These are phyloP conservation scores for Rhynchosporium secalis DNA, from an alignment of 2,329 filamentous ascomycete genomes.

Conservation along the genomic window DNA sequence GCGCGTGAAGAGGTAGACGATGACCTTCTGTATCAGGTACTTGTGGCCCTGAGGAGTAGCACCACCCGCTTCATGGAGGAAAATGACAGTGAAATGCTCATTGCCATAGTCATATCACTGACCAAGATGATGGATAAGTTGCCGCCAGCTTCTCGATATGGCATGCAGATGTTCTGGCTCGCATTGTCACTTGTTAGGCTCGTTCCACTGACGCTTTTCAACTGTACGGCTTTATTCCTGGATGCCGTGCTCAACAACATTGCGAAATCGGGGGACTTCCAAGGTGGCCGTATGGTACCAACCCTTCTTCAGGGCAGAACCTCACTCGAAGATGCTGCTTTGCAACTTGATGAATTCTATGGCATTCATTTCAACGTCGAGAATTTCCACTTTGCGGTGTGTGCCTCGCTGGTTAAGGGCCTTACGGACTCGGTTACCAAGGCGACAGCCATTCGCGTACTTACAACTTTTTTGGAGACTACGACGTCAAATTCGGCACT, in stretches of 20 bases:
- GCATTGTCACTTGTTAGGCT: slow-evolving; percentile 66
- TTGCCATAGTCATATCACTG: slow-evolving; percentile 65
- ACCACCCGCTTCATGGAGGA: slow-evolving; percentile 65
- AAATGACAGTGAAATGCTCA: slow-evolving; percentile 65
- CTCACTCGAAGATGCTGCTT: slow-evolving; percentile 61
- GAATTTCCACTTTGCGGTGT: slow-evolving; percentile 67
- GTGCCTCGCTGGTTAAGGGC: slow-evolving; percentile 63
- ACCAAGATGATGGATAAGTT: slow-evolving; percentile 73
- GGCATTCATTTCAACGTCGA: slow-evolving; percentile 64
- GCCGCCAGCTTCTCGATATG: slow-evolving; percentile 65
- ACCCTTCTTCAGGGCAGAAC: slow-evolving; percentile 60
- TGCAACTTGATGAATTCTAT: slow-evolving; percentile 63
- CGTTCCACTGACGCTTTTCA: slow-evolving; percentile 63
- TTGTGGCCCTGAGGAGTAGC: slow-evolving; percentile 66
- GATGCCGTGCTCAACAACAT: slow-evolving; percentile 66
- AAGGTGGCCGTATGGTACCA: slow-evolving; percentile 58
- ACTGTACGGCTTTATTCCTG: slow-evolving; percentile 64
- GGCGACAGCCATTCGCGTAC: slow-evolving; percentile 56
- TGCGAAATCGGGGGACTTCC: slow-evolving; percentile 59
- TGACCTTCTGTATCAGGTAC: slow-evolving; percentile 68
- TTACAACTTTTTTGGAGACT: slow-evolving; percentile 62
- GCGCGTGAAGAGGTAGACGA: slow-evolving; percentile 72
- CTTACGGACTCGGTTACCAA: slow-evolving; percentile 63
- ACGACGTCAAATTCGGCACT: slow-evolving; percentile 40
- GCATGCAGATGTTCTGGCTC: slow-evolving; percentile 69